These are phyloP conservation scores for Nitzschia sp. DNA, from an alignment of 108 stramenopile genomes.

Conservation along the genomic window DNA sequence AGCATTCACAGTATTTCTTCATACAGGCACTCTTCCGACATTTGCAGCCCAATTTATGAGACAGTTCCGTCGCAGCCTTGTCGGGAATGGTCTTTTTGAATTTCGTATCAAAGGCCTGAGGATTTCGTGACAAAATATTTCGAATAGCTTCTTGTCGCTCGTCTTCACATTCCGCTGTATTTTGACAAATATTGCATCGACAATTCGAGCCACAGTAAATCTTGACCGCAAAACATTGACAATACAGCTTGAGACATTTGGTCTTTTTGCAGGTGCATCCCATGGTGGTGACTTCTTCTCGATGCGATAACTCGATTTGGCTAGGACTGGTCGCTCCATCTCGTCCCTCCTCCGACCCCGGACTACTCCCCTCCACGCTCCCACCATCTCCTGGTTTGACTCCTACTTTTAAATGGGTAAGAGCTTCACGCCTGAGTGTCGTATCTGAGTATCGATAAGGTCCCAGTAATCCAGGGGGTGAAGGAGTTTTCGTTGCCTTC, in stretches of 20 bases:
- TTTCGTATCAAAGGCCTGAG: constrained; percentile 89
- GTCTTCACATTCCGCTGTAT: constrained; percentile 55
- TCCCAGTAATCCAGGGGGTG: constrained; percentile 9
- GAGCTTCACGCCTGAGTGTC: constrained; percentile 37
- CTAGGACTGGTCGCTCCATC: constrained; percentile 38
- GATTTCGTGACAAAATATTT: constrained; percentile 82
- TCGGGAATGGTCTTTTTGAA: constrained; percentile 46
- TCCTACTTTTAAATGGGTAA: constrained; percentile 4
- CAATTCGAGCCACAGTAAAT: constrained; percentile 65
- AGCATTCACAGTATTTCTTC: constrained; percentile 97
- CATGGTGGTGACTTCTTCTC: constrained; percentile 43
- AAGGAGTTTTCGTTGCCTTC: not conserved
- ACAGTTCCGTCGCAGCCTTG: constrained; percentile 24
- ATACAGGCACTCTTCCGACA: constrained; percentile 92
- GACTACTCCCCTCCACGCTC: too few species aligned
- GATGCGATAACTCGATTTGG: constrained; percentile 37
- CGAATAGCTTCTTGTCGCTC: constrained; percentile 79
- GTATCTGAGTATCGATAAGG: constrained; percentile 41
- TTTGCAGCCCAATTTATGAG: constrained; percentile 94
- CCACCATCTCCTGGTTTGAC: not conserved
- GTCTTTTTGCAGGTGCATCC: constrained; percentile 97
- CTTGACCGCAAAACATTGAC: constrained; percentile 93
- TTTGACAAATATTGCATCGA: constrained; percentile 74
- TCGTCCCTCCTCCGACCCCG: constrained; percentile 16
- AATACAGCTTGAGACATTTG: constrained; percentile 96